Base-by-base conservation (phyloP, 164 flowering plant species). In the Aristolochia californica region DNA sequence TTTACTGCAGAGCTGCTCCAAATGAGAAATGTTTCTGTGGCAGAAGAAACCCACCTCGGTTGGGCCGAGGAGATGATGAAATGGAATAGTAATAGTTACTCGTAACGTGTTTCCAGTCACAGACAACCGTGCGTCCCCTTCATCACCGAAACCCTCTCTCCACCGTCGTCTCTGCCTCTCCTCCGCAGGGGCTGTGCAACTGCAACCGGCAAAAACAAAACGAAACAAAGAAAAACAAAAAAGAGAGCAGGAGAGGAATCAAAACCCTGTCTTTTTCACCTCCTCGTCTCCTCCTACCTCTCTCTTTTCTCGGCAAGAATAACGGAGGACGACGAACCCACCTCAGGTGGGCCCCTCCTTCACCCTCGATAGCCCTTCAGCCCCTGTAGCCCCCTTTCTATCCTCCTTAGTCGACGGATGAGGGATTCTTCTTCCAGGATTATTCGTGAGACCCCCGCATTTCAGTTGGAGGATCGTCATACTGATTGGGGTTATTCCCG, bases 401-500 rank as follows among this genome's bases (percentile, higher is more conserved):
- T 51, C 27, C 52, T 23, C 17, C 45, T 38, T 21, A 27, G 56
- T 43, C 47, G 63, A 10, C 21, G 58, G n/a, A 22, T 47, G 30
- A 58, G 57, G 2, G 58, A 43, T 17, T 38, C 63, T 8, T 34
- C 63, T 3, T 38, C 67, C 18, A 30, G 61, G 58, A 30, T 59
- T 8, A 52, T 44, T 5, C 24, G 49, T 2, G 68, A 61, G 11
- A 54, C 59, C 17, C 60, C 65, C 0, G 53, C 66, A 5, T 56
- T 59, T 5, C 53, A 55, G 25, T 48, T 68, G 45, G 66, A 62
- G 34, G 70, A 56, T 26, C 50, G 43, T 23, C 67, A 59, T 27
- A 25, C 61, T 20, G 70, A 66, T 34, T 63, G 69, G 63, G 56
- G 44, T 10, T 72, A 55, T 61, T 74, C 80, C 5, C 78, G 60